Conservation (phyloP, 805 yeast species). For the Clavispora santaluciae region DNA sequence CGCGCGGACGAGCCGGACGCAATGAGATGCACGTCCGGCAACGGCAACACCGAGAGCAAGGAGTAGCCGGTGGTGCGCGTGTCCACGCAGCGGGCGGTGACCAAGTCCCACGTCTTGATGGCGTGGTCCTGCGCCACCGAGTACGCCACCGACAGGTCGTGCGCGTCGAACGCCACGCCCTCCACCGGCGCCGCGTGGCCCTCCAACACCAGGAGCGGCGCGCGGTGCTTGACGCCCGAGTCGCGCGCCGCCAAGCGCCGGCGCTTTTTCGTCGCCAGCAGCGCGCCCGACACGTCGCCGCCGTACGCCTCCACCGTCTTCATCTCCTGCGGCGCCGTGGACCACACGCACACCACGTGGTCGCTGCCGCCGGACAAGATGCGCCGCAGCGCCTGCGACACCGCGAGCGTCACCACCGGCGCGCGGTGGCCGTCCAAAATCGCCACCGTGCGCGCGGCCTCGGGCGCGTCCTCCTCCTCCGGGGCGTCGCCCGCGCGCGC, state of each 20-base stretch:
- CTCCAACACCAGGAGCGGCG: constrained; percentile 74
- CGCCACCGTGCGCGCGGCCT: constrained; percentile 74
- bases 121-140: constrained; percentile 96
- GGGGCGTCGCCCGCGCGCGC: constrained; percentile 17
- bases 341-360: constrained; percentile 79
- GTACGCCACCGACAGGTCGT: constrained; percentile 78
- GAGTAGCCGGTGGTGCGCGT: constrained; percentile 85
- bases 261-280: constrained; percentile 85
- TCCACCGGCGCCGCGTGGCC: constrained; percentile 88
- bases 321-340: constrained; percentile 81
- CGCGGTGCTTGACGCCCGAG: constrained; percentile 69
- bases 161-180: constrained; percentile 67
- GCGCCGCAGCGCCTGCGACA: constrained; percentile 47
- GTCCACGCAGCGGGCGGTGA: constrained; percentile 79
- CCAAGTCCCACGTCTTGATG: constrained; percentile 93
- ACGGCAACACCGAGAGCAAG: constrained; percentile 65
- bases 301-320: constrained; percentile 33
- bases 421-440: constrained; percentile 87
- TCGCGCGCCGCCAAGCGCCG: constrained; percentile 76
- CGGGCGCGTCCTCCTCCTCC: constrained; percentile 36
- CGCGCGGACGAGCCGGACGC: constrained; percentile 98
- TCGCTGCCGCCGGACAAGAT: constrained; percentile 86
- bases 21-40: constrained; percentile 63
- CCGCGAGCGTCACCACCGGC: constrained; percentile 73
- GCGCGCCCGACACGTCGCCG: constrained; percentile 26